Evolutionary conservation across 1,284 basidiomycete species (phyloP), one percentile per base, ranked within the genome.

Genomic region (Trametes pubescens): DNA sequence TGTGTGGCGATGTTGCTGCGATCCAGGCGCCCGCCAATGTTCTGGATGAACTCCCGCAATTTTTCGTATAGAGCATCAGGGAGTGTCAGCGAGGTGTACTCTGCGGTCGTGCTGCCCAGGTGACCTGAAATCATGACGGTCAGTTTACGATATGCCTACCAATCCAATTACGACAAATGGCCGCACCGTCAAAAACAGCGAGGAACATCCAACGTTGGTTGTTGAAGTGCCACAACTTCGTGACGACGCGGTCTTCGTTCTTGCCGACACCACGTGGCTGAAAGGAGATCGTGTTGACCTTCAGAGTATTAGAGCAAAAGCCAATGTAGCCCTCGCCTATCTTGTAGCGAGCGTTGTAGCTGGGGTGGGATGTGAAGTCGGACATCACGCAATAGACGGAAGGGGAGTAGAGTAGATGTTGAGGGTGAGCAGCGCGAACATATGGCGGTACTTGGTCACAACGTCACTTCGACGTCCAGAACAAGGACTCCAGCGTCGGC

Each of bases 161-260:
- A 22, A 6, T 29, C 35, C n/a, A 40, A 3, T 21, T 26, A 29
- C 29, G 29, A 40, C 43, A 40, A 16, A 11, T 10, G 9, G 4
- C 5, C 44, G 26, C 16, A 61, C 51, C 59, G 26, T 54, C 59
- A 35, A n/a, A 61, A 4, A 61, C 53, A 0, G 53, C 44, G 5
- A 61, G 6, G 18, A 47, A 61, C n/a, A 61, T 37, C 44, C 52
- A 54, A 8, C 16, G 34, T 2, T 61, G 43, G 13, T 22, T 34
- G 5, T 32, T 9, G 21, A 48, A n/a, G 1, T 38, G 16, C 51
- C 51, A 55, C 0, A 10, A 4, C 5, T 52, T 32, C 26, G 29
- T 37, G 13, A 26, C 59, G 0, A 24, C 21, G 13, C 51, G 51
- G n/a, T 60, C 59, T 10, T 34, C 24, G 13, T 38, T 38, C 13